These are phyloP conservation scores for Kuraishia piskuri DNA, from an alignment of 805 yeast genomes.

Conservation along the genomic window DNA sequence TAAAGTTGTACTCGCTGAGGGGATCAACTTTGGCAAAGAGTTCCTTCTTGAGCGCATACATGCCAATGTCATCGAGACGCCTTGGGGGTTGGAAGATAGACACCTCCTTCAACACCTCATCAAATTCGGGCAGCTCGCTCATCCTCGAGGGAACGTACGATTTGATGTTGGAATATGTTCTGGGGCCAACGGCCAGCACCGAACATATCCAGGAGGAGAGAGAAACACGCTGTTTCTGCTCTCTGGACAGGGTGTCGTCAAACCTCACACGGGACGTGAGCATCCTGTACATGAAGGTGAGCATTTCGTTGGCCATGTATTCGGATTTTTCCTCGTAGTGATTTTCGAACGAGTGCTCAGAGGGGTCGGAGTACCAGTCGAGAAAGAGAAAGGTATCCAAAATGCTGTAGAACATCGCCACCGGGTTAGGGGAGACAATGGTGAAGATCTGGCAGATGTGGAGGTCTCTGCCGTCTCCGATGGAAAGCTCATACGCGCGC, in stretches of 20 bases:
- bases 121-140: conserved; percentile 31
- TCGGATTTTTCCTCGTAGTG: conserved; percentile 39
- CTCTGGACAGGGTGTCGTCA: conserved; percentile 12
- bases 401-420: conserved; percentile 26
- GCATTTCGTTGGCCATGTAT: conserved; percentile 33
- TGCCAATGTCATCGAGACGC: conserved; percentile 60
- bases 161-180: conserved; percentile 42
- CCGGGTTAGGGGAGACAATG: conserved; percentile 26
- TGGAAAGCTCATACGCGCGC: conserved; percentile 33
- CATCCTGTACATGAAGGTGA: conserved; percentile 34
- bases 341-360: conserved; percentile 23
- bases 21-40: conserved; percentile 48
- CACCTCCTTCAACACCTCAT: conserved; percentile 44
- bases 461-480: conserved; percentile 32
- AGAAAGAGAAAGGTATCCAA: conserved; percentile 51
- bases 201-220: conserved; percentile 38
- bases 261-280: conserved; percentile 29
- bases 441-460: conserved; percentile 37
- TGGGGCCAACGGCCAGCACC: conserved; percentile 41
- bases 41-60: conserved; percentile 46
- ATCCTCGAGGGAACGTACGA: conserved; percentile 24
- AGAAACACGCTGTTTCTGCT: conserved; percentile 15
- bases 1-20: conserved; percentile 36
- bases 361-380: conserved; percentile 34
- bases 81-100: conserved; percentile 56